Percentiles rank a stretch among this genome's conserved stretches.
Evolutionary conservation across 768 basidiomycete genomes (phyloP).

Genomic region (Kwoniella dendrophila): DNA sequence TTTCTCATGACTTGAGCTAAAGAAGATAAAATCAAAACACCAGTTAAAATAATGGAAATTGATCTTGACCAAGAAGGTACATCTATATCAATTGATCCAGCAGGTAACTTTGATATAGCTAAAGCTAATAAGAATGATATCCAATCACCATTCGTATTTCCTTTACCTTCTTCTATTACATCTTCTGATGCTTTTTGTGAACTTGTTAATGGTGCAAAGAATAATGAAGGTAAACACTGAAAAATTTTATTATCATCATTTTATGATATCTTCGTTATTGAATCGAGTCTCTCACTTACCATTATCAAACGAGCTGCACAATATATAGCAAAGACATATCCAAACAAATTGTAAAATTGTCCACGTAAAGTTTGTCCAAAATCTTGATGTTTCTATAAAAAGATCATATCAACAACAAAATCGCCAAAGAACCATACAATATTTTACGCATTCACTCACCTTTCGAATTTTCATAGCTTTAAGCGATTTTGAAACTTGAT

Average conservation of each 20-base stretch:
- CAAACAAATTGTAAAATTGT: conserved; percentile 47
- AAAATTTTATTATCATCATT: background rate
- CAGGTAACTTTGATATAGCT: conserved; percentile 47
- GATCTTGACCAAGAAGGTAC: conserved; percentile 46
- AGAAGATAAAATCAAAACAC: conserved; percentile 51
- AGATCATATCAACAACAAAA: too few relatives aligned
- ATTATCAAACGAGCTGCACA: conserved; percentile 52
- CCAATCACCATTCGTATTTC: conserved; percentile 55
- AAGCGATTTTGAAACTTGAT: conserved; percentile 40
- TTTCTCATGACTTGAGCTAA: conserved; percentile 51
- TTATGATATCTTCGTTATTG: too few relatives aligned
- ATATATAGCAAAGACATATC: conserved; percentile 51
- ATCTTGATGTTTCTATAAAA: conserved; percentile 42
- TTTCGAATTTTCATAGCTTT: conserved; percentile 48
- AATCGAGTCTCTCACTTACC: conserved; percentile 25
- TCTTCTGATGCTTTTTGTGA: conserved; percentile 30
- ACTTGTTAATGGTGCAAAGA: conserved; percentile 43
- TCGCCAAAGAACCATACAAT: too few relatives aligned
- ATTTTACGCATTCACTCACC: conserved; percentile 34
- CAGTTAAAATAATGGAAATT: conserved; percentile 54
- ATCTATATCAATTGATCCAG: conserved; percentile 40
- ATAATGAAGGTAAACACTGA: conserved; percentile 51
- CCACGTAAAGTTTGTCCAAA: conserved; percentile 49
- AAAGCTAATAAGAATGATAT: conserved; percentile 54
- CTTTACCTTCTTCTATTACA: conserved; percentile 30